Evolutionary conservation across 225 moss, liverwort and hornwort species (phyloP).

Genomic region (Pleurozium schreberi): DNA sequence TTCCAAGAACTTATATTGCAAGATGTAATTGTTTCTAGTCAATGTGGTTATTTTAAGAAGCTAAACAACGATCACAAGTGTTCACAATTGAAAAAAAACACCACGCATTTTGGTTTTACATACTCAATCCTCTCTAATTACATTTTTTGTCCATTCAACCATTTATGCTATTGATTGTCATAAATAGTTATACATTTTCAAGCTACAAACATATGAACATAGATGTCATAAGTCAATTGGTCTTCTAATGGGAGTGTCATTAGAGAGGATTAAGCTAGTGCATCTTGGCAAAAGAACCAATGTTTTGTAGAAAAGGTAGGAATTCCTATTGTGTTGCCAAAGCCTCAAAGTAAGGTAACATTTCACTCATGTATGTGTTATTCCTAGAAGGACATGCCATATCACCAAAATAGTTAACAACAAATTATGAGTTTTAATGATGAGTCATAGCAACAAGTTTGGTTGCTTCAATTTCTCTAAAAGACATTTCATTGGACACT

Average conservation of each 20-base stretch:
- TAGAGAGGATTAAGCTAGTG: neutral
- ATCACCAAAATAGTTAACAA: neutral
- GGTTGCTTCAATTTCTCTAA: neutral
- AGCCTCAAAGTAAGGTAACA: neutral
- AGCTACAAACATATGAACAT: neutral
- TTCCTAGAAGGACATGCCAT: too few species aligned
- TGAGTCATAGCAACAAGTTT: neutral
- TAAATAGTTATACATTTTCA: neutral
- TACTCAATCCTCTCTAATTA: neutral
- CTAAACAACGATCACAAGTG: neutral
- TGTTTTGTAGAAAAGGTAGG: neutral
- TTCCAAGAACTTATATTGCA: neutral
- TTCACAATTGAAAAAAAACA: neutral
- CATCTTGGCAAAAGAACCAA: neutral
- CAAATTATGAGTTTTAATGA: neutral
- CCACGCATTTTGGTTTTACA: neutral
- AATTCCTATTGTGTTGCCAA: neutral
- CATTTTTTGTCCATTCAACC: neutral
- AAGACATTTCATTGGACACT: neutral
- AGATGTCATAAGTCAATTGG: too few species aligned
- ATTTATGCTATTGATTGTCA: neutral
- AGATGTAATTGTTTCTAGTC: neutral
- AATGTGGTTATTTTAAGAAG: neutral
- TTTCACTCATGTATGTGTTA: too few species aligned
- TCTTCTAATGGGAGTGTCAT: accelerated